phyloP scores from a whole-genome alignment of 345 rosid species.

The Salix viminalis region DNA sequence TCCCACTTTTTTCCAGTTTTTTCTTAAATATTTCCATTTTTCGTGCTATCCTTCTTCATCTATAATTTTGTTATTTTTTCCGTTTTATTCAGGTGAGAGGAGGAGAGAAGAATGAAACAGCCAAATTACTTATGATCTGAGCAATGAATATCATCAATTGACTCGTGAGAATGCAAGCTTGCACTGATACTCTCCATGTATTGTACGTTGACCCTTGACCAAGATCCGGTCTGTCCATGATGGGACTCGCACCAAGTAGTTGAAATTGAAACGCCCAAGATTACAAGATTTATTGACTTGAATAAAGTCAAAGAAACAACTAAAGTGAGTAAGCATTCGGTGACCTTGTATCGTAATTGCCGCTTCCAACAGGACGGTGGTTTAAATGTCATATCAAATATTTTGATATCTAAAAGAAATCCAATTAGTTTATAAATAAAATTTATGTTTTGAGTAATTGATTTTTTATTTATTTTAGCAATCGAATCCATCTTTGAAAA shows the following conservation, averaged over 20 bases:
- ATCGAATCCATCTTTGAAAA: no score
- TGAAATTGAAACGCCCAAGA: background rate
- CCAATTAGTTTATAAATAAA: no score
- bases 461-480: no score
- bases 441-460: no score
- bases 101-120: no score
- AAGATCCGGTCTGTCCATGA: slow-evolving; percentile 57
- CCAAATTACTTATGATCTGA: slow-evolving; percentile 29
- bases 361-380: slow-evolving; percentile 63
- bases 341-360: slow-evolving; percentile 61
- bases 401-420: no score
- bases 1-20: no score
- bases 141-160: slow-evolving; percentile 40
- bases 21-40: no score
- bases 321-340: background rate
- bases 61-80: no score
- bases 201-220: slow-evolving; percentile 35
- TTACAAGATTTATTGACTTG: background rate
- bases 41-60: no score
- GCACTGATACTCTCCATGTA: slow-evolving; percentile 25
- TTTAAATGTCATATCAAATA: slow-evolving; percentile 29
- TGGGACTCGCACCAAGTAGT: slow-evolving; percentile 39
- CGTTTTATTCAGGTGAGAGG: no score
- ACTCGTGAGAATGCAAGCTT: slow-evolving; percentile 40
- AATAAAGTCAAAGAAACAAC: background rate